These are phyloP conservation scores for Penicillium nordicum DNA, from an alignment of 2,329 filamentous ascomycete genomes.

Conservation along the genomic window DNA sequence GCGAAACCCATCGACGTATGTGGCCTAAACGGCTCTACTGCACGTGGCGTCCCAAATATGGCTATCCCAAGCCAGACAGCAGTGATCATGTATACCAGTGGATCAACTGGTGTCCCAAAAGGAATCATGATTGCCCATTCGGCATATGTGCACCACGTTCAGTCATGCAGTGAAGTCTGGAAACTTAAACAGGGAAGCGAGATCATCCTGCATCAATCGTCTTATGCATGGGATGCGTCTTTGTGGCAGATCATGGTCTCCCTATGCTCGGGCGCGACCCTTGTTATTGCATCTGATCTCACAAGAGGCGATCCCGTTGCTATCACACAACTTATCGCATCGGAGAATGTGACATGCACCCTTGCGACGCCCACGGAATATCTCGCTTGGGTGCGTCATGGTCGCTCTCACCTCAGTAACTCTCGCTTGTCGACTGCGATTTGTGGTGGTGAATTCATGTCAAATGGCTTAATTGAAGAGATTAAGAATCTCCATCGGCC, in stretches of 20 bases:
- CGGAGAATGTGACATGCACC: slow-evolving; percentile 18
- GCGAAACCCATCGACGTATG: slow-evolving; percentile 5
- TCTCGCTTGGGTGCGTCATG: slow-evolving; percentile 15
- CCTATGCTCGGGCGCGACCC: slow-evolving; percentile 16
- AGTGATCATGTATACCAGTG: slow-evolving; percentile 22
- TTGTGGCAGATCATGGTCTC: slow-evolving; percentile 20
- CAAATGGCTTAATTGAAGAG: slow-evolving; percentile 5
- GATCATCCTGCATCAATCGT: slow-evolving; percentile 23
- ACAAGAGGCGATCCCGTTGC: slow-evolving; percentile 18
- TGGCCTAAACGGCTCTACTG: neutral
- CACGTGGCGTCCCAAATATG: neutral
- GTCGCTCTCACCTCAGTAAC: slow-evolving; percentile 1
- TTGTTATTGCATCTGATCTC: slow-evolving; percentile 14
- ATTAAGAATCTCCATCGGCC: slow-evolving; percentile 13
- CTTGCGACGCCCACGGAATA: slow-evolving; percentile 23
- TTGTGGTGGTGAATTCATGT: slow-evolving; percentile 23
- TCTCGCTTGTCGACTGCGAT: slow-evolving; percentile 14
- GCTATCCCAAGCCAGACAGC: slow-evolving; percentile 7
- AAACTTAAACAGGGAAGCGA: slow-evolving; percentile 9
- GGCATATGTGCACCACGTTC: slow-evolving; percentile 13
- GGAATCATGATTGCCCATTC: slow-evolving; percentile 15
- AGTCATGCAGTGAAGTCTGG: slow-evolving; percentile 7
- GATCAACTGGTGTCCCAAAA: slow-evolving; percentile 21
- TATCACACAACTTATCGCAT: slow-evolving; percentile 15
- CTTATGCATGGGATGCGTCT: slow-evolving; percentile 24